phyloP scores from a whole-genome alignment of 1,284 basidiomycete species.

The Sanghuangporus baumii region DNA sequence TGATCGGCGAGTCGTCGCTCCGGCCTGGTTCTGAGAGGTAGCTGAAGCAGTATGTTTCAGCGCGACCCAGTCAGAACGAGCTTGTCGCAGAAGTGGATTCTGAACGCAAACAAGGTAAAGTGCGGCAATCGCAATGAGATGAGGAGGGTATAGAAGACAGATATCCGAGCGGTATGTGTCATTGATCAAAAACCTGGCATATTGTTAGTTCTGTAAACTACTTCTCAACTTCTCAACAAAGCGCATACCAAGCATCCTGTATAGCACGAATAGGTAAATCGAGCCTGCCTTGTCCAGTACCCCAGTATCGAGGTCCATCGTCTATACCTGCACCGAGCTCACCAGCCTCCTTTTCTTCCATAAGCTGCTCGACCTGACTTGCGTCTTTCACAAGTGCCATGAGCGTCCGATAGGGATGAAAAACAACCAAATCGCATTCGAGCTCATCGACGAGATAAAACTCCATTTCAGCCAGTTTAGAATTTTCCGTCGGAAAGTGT shows the following conservation, averaged over 20 bases:
- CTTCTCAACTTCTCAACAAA: not conserved
- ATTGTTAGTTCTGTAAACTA: not conserved
- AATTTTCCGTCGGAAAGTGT: slow-evolving; percentile 77
- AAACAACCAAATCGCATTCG: slow-evolving; percentile 90
- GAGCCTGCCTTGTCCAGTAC: slow-evolving; percentile 61
- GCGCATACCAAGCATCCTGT: slow-evolving; percentile 68
- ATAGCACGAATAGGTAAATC: slow-evolving; percentile 62
- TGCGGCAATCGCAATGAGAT: slow-evolving; percentile 87
- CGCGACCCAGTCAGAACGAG: slow-evolving; percentile 25
- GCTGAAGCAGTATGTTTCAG: slow-evolving; percentile 26
- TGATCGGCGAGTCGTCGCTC: slow-evolving; percentile 11
- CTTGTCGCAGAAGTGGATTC: slow-evolving; percentile 46
- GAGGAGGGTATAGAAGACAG: slow-evolving; percentile 88
- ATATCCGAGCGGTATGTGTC: slow-evolving; percentile 92
- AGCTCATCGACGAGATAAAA: slow-evolving; percentile 97
- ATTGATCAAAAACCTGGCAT: slow-evolving; percentile 86
- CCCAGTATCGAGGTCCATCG: slow-evolving; percentile 68
- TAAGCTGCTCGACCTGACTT: slow-evolving; percentile 23
- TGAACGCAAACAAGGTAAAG: slow-evolving; percentile 82
- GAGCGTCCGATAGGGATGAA: slow-evolving; percentile 91
- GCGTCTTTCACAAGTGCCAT: slow-evolving; percentile 60
- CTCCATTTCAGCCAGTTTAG: slow-evolving; percentile 97
- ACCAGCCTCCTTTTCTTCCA: slow-evolving; percentile 51
- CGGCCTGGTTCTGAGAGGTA: slow-evolving; percentile 20
- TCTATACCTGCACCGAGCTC: slow-evolving; percentile 56